Conservation (phyloP, 2,329 filamentous ascomycete genomes). For the Raffaelea ambrosiae region DNA sequence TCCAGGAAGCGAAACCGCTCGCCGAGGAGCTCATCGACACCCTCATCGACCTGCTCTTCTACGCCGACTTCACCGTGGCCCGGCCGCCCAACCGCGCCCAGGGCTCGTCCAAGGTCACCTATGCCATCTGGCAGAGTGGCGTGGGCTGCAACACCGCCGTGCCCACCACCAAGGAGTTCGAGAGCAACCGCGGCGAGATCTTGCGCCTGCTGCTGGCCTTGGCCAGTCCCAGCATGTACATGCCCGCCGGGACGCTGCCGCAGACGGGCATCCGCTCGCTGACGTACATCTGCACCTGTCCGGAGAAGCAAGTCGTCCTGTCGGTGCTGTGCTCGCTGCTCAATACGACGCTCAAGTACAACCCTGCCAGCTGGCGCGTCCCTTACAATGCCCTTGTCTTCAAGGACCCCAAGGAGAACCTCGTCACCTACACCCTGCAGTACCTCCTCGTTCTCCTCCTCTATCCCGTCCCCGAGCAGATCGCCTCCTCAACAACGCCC, state of each 20-base stretch:
- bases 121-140: slow-evolving; percentile 96
- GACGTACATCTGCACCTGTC: slow-evolving; percentile 79
- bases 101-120: slow-evolving; percentile 70
- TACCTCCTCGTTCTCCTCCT: slow-evolving; percentile 77
- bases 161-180: slow-evolving; percentile 81
- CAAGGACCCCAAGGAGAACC: slow-evolving; percentile 79
- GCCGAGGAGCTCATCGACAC: slow-evolving; percentile 91
- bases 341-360: slow-evolving; percentile 94
- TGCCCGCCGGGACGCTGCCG: slow-evolving; percentile 69
- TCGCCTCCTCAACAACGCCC: slow-evolving; percentile 28
- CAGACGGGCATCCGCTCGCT: slow-evolving; percentile 75
- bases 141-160: slow-evolving; percentile 90
- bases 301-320: slow-evolving; percentile 85
- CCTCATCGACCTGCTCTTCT: slow-evolving; percentile 83
- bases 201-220: slow-evolving; percentile 77
- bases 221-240: slow-evolving; percentile 88
- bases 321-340: slow-evolving; percentile 86
- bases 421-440: slow-evolving; percentile 88
- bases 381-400: slow-evolving; percentile 90
- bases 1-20: slow-evolving; percentile 76
- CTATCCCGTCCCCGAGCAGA: slow-evolving; percentile 78
- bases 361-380: slow-evolving; percentile 86
- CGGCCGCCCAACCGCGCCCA: slow-evolving; percentile 55
- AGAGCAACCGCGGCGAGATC: slow-evolving; percentile 88
- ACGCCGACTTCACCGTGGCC: slow-evolving; percentile 79